These are phyloP conservation scores for Suhomyces pyralidae DNA, from an alignment of 805 yeast species.

Conservation along the genomic window DNA sequence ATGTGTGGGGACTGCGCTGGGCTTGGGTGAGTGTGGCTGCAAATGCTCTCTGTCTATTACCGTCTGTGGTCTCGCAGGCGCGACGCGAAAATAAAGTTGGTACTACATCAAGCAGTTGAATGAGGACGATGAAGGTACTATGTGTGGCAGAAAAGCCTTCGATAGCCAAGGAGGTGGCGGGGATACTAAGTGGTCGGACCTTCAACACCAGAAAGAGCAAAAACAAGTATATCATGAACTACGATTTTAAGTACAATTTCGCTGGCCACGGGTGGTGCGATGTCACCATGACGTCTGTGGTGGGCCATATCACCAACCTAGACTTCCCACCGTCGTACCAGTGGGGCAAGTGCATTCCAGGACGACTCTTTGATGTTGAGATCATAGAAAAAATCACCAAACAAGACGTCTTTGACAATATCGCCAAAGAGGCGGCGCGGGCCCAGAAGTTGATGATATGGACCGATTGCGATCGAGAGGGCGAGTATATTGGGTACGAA, in stretches of 20 bases:
- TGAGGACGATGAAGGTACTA: slow-evolving; percentile 58
- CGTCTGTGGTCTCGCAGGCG: neutral
- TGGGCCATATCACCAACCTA: slow-evolving; percentile 74
- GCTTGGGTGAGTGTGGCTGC: too few relatives aligned
- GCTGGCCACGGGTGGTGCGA: slow-evolving; percentile 61
- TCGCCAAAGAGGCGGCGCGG: slow-evolving; percentile 57
- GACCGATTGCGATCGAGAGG: slow-evolving; percentile 99
- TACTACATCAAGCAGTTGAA: neutral
- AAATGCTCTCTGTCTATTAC: too few relatives aligned
- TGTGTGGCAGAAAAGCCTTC: slow-evolving; percentile 98
- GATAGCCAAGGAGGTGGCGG: slow-evolving; percentile 81
- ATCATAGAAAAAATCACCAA: slow-evolving; percentile 39
- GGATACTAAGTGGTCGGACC: slow-evolving; percentile 72
- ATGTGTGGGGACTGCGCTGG: too few relatives aligned
- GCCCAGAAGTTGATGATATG: slow-evolving; percentile 78
- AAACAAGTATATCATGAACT: slow-evolving; percentile 70
- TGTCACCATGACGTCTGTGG: slow-evolving; percentile 88
- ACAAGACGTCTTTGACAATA: slow-evolving; percentile 59
- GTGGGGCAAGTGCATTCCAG: slow-evolving; percentile 68
- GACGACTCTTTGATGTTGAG: slow-evolving; percentile 70
- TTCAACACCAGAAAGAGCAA: slow-evolving; percentile 45
- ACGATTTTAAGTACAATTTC: slow-evolving; percentile 68
- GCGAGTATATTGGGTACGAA: slow-evolving; percentile 89
- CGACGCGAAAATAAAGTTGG: neutral
- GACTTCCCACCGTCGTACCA: slow-evolving; percentile 62